Base-by-base conservation (phyloP, 2,329 filamentous ascomycete genomes). In the Chaetomiaceae sp. region DNA sequence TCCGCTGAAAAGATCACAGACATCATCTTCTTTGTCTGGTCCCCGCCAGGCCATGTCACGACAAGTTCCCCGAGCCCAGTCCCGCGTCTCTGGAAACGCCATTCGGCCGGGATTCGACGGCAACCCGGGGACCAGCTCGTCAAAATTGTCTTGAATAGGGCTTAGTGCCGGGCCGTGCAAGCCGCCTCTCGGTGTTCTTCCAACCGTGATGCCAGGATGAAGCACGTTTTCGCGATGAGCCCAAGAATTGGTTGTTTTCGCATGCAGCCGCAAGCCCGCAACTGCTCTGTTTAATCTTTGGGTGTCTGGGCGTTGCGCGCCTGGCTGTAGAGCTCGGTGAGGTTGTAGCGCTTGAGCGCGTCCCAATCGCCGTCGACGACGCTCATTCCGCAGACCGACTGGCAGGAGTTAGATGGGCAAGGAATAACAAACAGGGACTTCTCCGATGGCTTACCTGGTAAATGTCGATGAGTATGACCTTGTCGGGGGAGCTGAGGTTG, bases 311-410 rank as follows among this genome's bases (percentile, higher is more conserved):
- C 48, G 29, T 53, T 54, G n/a, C 42, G 51, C 39, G 66, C 67
- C 27, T 67, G 59, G 53, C 75, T 74, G 66, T 87, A 88, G 22
- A 92, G 78, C 68, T 90, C 88, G 53, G 85, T 82, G 36, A 95
- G 70, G 68, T 94, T 94, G 71, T 84, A 92, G 61, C 83, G 81
- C 71, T 89, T 91, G 56, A 91, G 75, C 43, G 75, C 74, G 46
- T 90, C 86, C 77, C 85, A 94, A 64, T 89, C 82, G 14, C 81
- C 77, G 56, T 84, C 82, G 4, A 94, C 86, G 31, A 94, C 88
- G 59, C 87, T 89, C 75, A 94, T 85, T 20, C 89, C 88, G 64
- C 85, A 87, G 37, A 89, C 78, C 51, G 83, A 84, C 65, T 64
- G 39, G 45, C n/a, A 44, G 34, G 12, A 20, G 54, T 60, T 45